Conservation (phyloP, 441 rosid species). For the Bruguiera hainesii region DNA sequence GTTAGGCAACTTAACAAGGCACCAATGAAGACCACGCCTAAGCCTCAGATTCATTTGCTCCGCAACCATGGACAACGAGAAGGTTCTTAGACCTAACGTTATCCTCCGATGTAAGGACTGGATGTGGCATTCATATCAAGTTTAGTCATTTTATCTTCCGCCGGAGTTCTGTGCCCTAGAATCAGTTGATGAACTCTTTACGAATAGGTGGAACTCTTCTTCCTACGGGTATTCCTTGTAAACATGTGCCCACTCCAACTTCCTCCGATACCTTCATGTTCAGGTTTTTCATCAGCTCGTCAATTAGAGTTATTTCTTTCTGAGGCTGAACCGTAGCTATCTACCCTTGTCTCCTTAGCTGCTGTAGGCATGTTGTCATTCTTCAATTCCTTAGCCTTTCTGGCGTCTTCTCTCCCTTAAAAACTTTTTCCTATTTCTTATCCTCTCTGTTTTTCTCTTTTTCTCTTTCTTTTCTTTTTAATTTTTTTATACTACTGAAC, state of each 20-base stretch:
- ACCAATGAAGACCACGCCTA: background rate
- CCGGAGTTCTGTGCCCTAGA: slow-evolving; percentile 68
- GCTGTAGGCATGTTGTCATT: slow-evolving; percentile 34
- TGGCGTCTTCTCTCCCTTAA: too few species aligned
- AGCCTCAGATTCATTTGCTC: background rate
- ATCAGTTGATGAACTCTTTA: slow-evolving; percentile 72
- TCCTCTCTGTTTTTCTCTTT: too few species aligned
- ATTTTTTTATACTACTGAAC: too few species aligned
- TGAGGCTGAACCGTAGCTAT: slow-evolving; percentile 44
- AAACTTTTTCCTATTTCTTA: too few species aligned
- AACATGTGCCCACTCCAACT: slow-evolving; percentile 47
- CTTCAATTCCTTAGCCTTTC: slow-evolving; percentile 15
- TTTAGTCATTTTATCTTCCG: slow-evolving; percentile 50
- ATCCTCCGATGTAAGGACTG: background rate
- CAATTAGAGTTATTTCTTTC: slow-evolving; percentile 38
- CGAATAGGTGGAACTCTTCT: slow-evolving; percentile 77
- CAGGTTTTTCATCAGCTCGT: slow-evolving; percentile 30
- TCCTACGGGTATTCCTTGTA: slow-evolving; percentile 79
- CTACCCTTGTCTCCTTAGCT: slow-evolving; percentile 73
- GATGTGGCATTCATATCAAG: background rate
- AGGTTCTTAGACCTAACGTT: background rate
- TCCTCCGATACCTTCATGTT: slow-evolving; percentile 30
- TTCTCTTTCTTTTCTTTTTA: too few species aligned
- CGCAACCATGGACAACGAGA: background rate
- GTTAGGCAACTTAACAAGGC: background rate